Percentiles rank a stretch among this genome's conserved stretches.
Conservation (phyloP, 805 yeast species). For the Hanseniaspora mollemarum region DNA sequence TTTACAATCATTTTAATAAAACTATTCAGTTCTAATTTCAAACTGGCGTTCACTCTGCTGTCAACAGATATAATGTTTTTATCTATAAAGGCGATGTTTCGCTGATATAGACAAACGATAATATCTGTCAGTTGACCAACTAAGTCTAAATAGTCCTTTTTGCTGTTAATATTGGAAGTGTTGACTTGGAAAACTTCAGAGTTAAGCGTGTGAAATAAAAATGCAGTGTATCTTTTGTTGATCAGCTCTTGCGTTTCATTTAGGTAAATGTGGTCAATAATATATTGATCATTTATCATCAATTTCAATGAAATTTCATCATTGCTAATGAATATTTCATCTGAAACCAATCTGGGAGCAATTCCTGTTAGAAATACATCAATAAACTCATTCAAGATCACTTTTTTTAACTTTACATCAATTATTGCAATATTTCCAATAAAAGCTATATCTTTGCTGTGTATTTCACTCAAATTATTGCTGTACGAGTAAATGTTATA, state of each 20-base stretch:
- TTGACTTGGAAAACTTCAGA: slow-evolving; percentile 9
- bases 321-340: not conserved
- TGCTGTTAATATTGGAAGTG: not conserved
- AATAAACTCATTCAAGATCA: not conserved
- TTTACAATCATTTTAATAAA: not conserved
- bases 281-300: not conserved
- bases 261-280: slow-evolving; percentile 7
- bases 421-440: not conserved
- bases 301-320: not conserved
- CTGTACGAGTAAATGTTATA: not conserved
- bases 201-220: not conserved
- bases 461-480: not conserved
- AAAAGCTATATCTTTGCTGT: not conserved
- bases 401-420: not conserved
- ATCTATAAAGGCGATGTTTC: not conserved
- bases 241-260: not conserved
- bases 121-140: not conserved
- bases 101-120: not conserved
- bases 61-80: not conserved
- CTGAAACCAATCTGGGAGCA: not conserved
- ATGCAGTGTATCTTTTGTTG: not conserved
- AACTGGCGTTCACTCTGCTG: not conserved
- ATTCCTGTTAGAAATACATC: not conserved
- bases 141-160: not conserved
- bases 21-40: not conserved